Base-by-base conservation (phyloP, 2,329 filamentous ascomycete species). In the Arthrobotrys musiformis region DNA sequence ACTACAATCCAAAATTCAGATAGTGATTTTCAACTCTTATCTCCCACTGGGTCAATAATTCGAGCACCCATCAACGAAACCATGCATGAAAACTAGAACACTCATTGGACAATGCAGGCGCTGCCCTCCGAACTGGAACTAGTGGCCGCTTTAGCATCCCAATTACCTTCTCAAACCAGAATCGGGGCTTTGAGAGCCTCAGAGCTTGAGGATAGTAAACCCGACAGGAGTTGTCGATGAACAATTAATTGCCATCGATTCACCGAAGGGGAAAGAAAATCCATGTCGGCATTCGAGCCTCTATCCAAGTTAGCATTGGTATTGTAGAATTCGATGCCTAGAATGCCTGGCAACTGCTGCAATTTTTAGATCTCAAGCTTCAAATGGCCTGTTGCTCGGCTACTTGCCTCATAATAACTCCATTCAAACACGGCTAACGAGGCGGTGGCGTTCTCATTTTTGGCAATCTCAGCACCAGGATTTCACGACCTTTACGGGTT, bases 371-470 rank as follows among this genome's bases (percentile, higher is more conserved):
- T 56, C 62, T 35, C 48, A 46, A 54, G 26, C 62, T 13, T 26
- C 35, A 66, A 42, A 9, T 19, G 30, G 48, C 22, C 19, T 67
- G 48, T 22, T 56, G 8, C 64, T 69, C 19, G 35, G 63, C 46
- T 56, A 28, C 64, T 69, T 30, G 35, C 33, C 52, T 46, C 26
- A 52, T 40, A 1, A 46, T 67, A 22, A 15, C 40, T 33, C 64
- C 64, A 69, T 56, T 60, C 64, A 40, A 48, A 33, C 35, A 35
- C 64, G 64, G 64, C 63, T 46, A 56, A 30, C 19, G 35, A 24
- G 50, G 35, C 35, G 63, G 62, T 56, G 62, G 63, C 35, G 48
- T 42, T 22, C 63, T 44, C 63, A 33, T 54, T 67, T 67, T 56
- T 28, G 48, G 63, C 19, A 67, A 67, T n/a, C 48, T 67, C 48